Conservation (phyloP, 257 asterid species). For the Rubia yunnanensis region DNA sequence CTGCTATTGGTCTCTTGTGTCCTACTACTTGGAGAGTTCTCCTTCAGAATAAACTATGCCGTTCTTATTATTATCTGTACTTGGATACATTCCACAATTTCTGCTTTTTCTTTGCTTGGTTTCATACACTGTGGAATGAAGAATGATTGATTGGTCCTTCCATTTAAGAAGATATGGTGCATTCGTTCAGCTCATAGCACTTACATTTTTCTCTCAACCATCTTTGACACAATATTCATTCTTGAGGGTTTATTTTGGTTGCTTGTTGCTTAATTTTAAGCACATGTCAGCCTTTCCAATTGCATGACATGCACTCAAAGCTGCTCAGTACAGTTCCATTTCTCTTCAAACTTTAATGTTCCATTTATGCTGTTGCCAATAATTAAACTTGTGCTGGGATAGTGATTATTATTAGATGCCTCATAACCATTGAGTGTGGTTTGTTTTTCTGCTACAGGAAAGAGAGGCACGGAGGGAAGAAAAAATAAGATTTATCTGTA, state of each 20-base stretch:
- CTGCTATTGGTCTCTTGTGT: not conserved
- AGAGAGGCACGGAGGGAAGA: conserved; percentile 91
- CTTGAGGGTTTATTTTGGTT: not conserved
- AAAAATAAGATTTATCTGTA: conserved; percentile 65
- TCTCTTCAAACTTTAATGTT: not conserved
- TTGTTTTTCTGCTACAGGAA: conserved; percentile 42
- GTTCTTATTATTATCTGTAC: not conserved
- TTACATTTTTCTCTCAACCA: not conserved
- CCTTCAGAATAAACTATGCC: not conserved
- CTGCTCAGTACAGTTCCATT: not conserved
- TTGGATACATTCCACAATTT: not conserved
- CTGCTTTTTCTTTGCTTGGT: not conserved
- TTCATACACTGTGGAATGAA: not conserved
- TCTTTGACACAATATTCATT: not conserved
- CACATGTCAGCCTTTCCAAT: not conserved
- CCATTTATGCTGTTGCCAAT: not conserved
- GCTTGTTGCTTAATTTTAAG: not conserved
- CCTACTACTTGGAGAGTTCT: not conserved
- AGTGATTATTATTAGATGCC: not conserved
- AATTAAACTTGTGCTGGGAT: not conserved
- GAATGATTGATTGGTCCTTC: not conserved
- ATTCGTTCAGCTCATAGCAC: not conserved
- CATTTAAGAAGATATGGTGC: not conserved
- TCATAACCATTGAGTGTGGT: conserved; percentile 8
- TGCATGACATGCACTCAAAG: not conserved